Percentiles rank a stretch among this genome's conserved stretches.
Conservation (phyloP, 1,284 basidiomycete genomes). For the Cryptococcus hybrid region DNA sequence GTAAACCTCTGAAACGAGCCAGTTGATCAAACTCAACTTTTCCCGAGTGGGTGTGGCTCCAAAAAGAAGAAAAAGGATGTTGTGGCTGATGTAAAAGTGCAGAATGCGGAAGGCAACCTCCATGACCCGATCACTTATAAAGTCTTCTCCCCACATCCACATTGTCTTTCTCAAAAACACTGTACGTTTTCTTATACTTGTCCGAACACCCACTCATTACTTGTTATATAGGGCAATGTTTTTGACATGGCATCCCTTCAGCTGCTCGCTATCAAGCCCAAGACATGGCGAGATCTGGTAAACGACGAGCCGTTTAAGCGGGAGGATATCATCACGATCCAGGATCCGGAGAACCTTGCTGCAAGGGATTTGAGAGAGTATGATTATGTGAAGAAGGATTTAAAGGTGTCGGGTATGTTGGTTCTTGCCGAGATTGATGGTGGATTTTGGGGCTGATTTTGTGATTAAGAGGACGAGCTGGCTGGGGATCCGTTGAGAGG, state of each 20-base stretch:
- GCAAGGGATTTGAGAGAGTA: slow-evolving; percentile 48
- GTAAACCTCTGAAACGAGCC: slow-evolving; percentile 71
- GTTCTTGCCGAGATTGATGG: slow-evolving; percentile 1
- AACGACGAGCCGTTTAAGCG: slow-evolving; percentile 83
- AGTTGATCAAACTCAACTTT: slow-evolving; percentile 88
- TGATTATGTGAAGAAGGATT: slow-evolving; percentile 51
- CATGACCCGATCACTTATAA: slow-evolving; percentile 93
- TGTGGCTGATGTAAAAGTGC: slow-evolving; percentile 53
- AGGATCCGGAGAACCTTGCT: slow-evolving; percentile 54
- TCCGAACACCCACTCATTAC: neutral
- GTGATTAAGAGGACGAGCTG: slow-evolving; percentile 33
- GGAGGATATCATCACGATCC: slow-evolving; percentile 86
- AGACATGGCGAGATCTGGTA: slow-evolving; percentile 73
- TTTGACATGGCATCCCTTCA: slow-evolving; percentile 54
- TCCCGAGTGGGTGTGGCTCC: slow-evolving; percentile 50
- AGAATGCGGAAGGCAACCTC: slow-evolving; percentile 66
- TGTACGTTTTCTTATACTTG: slow-evolving; percentile 15
- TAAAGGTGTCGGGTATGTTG: slow-evolving; percentile 40
- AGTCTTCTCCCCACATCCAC: slow-evolving; percentile 83
- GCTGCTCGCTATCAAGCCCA: slow-evolving; percentile 67
- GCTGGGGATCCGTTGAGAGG: slow-evolving; percentile 46
- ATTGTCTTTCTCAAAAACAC: slow-evolving; percentile 86
- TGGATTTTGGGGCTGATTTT: neutral
- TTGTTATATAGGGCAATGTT: slow-evolving; percentile 46
- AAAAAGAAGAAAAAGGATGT: neutral